phyloP scores from a whole-genome alignment of 176 grass and related monocot species.

The Puccinellia tenuiflora region DNA sequence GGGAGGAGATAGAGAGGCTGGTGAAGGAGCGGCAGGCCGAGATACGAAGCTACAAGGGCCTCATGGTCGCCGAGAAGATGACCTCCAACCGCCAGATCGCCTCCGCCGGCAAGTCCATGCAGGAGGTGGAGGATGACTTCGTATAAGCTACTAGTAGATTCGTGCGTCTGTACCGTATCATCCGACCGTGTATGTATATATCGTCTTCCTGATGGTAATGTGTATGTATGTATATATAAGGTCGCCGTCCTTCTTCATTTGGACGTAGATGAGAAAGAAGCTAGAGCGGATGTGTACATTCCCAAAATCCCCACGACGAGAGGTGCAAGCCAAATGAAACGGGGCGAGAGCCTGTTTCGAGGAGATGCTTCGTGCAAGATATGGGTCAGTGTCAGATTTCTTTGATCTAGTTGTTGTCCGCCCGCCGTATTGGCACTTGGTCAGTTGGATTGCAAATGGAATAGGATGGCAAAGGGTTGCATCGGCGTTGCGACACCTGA shows the following conservation, averaged over 20 bases:
- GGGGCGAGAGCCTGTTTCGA: no score
- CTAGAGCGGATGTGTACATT: background rate
- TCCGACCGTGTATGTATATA: background rate
- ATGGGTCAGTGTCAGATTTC: background rate
- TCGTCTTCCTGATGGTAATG: background rate
- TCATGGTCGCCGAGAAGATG: slow-evolving; percentile 97
- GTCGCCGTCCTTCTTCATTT: background rate
- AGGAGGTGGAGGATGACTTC: slow-evolving; percentile 95
- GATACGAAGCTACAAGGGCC: slow-evolving; percentile 83
- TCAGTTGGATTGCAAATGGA: background rate
- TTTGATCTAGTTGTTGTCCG: background rate
- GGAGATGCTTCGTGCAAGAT: background rate
- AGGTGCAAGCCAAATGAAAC: no score
- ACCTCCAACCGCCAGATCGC: slow-evolving; percentile 96
- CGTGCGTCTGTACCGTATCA: background rate
- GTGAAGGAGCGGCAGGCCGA: slow-evolving; percentile 73
- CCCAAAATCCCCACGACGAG: background rate
- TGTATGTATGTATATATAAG: background rate
- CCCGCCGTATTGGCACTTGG: background rate
- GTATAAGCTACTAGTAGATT: slow-evolving; percentile 9
- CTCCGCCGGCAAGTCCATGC: slow-evolving; percentile 71
- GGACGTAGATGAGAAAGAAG: background rate
- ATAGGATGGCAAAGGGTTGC: background rate
- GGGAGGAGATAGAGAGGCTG: slow-evolving; percentile 64
- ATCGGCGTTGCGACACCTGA: background rate